A percentile compares a stretch with the other conserved stretches of the same genome.
Evolutionary conservation across 2,329 filamentous ascomycete species (phyloP).

Genomic region (Sclerotinia borealis): DNA sequence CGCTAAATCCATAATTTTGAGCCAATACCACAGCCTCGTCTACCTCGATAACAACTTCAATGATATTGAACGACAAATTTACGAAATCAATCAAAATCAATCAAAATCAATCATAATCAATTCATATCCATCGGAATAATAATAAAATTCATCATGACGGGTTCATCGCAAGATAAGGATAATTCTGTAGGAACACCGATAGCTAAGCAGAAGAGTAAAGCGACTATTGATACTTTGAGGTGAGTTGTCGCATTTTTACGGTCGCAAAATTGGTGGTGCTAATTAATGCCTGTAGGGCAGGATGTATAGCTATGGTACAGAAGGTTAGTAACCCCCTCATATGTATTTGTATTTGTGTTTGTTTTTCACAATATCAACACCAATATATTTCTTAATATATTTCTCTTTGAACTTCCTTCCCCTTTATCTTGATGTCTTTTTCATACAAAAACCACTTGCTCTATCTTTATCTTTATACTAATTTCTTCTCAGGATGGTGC

Average conservation of each 20-base stretch:
- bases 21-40: not conserved
- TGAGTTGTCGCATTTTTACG: constrained; percentile 38
- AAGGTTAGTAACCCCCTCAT: constrained; percentile 30
- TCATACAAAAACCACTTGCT: constrained; percentile 7
- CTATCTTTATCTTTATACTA: constrained; percentile 18
- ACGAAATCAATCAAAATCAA: not conserved
- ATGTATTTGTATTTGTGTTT: not conserved
- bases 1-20: not conserved
- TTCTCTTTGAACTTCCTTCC: not conserved
- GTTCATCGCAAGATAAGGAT: constrained; percentile 38
- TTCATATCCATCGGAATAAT: not conserved
- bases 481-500: constrained; percentile 60
- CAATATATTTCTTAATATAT: not conserved
- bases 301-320: constrained; percentile 34
- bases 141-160: constrained; percentile 45
- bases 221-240: constrained; percentile 78
- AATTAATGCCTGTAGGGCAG: constrained; percentile 27
- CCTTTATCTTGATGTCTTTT: not conserved
- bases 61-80: too few relatives aligned
- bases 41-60: not conserved
- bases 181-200: constrained; percentile 49
- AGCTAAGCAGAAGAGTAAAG: constrained; percentile 66
- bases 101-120: constrained; percentile 22
- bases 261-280: constrained; percentile 13
- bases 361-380: not conserved